Evolutionary conservation across 2,329 filamentous ascomycete genomes (phyloP), one percentile per base, ranked within the genome.

Genomic region (Botrytis cinerea): DNA sequence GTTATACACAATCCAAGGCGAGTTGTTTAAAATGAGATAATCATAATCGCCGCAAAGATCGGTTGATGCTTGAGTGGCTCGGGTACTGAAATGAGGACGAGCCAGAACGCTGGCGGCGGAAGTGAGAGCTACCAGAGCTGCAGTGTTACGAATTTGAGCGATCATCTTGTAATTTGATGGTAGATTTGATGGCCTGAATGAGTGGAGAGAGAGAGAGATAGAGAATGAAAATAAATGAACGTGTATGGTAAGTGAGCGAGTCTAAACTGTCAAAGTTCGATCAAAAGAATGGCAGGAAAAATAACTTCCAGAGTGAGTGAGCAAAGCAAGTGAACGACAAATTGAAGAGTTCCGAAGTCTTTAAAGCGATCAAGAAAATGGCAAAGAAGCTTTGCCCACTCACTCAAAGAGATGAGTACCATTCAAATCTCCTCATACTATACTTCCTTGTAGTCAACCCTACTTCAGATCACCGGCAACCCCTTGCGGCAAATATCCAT

Each of bases 271-370:
- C 62, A 48, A 66, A 66, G 62, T 35, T 32, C 43, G 43, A 32
- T 66, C 62, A 48, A 66, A 61, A 66, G 63, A 66, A 66, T 66
- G 62, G 16, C 63, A 48, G 28, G 28, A 35, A 64, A 32, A 28
- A 9, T 18, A 43, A 64, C 62, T 64, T 64, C 62, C 43, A 8
- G 62, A 64, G n/a, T 28, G 18, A 66, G 28, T 46, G 28, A 32
- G 40, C 32, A 66, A 35, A 66, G 25, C n/a, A 46, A 45, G 32
- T 25, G 43, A 48, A 48, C 12, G 28, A n/a, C 45, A 35, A 14
- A 66, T 22, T 4, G 5, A 48, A 38, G 14, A 54, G 14, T n/a
- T n/a, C 48, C 12, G 48, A 54, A 8, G 7, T 57, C 51, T 35
- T 48, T 32, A 25, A 25, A 32, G 20, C 51, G 25, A n/a, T 28